A percentile compares a stretch with the other conserved stretches of the same genome.
These are phyloP conservation scores for Diplodia mutila DNA, from an alignment of 2,329 filamentous ascomycete species.

Conservation along the genomic window DNA sequence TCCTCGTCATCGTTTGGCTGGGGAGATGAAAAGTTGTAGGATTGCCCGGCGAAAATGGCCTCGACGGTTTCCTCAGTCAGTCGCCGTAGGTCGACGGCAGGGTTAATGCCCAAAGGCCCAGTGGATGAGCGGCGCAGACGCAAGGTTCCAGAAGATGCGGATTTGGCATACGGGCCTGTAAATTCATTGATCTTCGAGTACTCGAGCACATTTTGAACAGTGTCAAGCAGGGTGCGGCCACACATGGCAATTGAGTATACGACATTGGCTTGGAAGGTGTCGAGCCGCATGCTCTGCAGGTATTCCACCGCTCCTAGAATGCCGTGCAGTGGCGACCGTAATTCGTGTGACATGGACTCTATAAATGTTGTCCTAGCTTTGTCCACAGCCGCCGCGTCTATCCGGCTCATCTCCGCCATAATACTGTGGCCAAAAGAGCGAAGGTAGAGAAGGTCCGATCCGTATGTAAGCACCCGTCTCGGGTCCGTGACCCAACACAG, in stretches of 20 bases:
- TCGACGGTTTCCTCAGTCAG: slow-evolving; percentile 43
- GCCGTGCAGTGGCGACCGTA: not conserved
- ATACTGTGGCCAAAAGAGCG: slow-evolving; percentile 41
- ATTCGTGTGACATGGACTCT: slow-evolving; percentile 47
- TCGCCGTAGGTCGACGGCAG: slow-evolving; percentile 37
- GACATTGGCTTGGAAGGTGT: not conserved
- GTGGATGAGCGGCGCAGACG: not conserved
- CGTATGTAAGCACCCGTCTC: slow-evolving; percentile 41
- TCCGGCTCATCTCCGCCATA: slow-evolving; percentile 32
- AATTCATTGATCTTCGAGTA: slow-evolving; percentile 44
- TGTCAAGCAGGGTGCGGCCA: slow-evolving; percentile 47
- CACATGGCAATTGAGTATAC: slow-evolving; percentile 42
- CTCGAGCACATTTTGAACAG: slow-evolving; percentile 38
- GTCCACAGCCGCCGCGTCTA: not conserved
- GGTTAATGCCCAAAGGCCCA: not conserved
- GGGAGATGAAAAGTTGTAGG: not conserved
- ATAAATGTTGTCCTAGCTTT: slow-evolving; percentile 37
- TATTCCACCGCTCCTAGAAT: slow-evolving; percentile 10
- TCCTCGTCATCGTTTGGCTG: not conserved
- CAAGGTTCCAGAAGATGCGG: slow-evolving; percentile 5
- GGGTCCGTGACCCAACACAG: slow-evolving; percentile 44
- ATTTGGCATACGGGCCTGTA: not conserved
- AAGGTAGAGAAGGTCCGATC: slow-evolving; percentile 43
- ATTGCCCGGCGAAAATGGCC: slow-evolving; percentile 31
- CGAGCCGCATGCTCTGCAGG: slow-evolving; percentile 27